Evolutionary conservation across 176 grass and related monocot species (phyloP), one percentile per base, ranked within the genome.

Genomic region (Melocanna baccifera): DNA sequence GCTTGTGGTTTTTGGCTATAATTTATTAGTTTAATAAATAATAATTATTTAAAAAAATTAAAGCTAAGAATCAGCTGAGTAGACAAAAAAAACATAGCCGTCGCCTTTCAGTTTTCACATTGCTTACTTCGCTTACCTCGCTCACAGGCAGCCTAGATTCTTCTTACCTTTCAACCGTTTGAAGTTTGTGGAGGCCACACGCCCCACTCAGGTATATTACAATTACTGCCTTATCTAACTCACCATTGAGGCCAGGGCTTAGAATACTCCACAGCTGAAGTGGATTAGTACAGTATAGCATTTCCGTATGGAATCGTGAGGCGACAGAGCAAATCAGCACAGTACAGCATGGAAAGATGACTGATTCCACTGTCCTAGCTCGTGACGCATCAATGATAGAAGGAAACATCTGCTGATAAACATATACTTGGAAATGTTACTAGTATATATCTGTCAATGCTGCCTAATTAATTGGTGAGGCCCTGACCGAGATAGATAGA

Each of bases 301-400:
- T n/a, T 19, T 66, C 14, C 4, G 7, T 10, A 4, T 4, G 13
- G 30, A 36, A 66, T 34, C 62, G 15, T 18, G 62, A 18, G 30
- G 62, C 29, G 30, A 36, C 62, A 36, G 62, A 19, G 9, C 9
- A 46, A 18, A 36, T 12, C 14, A 14, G 12, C 16, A 3, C 4
- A 4, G 42, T 14, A 65, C 70, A 52, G 32, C 71, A 37, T 36
- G 42, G 81, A 75, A 9, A 84, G 57, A 45, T 12, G 63, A 16
- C 58, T 6, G 23, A n/a, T 34, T 34, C 6, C 48, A 12, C 4
- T 42, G 72, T 3, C 47, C 82, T 56, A 58, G 50, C n/a, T 41
- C 71, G 82, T 56, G 73, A 71, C 70, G 1, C 30, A 83, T 29
- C 79, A 52, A 82, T 77, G 55, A 48, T 59, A 58, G 18, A 4